phyloP scores from a whole-genome alignment of 495 filamentous ascomycete genomes.

The Penicillium flavigenum region DNA sequence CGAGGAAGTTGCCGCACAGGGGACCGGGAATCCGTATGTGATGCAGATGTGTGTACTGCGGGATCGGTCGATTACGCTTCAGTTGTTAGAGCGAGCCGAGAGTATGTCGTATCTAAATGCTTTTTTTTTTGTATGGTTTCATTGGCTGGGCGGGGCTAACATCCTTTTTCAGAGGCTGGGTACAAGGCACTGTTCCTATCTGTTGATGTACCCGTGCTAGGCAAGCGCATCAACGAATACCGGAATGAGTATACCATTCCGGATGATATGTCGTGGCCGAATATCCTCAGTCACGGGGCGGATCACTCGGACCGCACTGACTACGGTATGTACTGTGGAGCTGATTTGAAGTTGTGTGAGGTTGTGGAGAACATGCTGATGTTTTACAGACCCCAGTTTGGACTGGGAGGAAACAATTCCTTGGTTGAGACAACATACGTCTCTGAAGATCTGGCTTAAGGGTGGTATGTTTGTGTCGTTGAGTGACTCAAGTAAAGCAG shows the following conservation, averaged over 20 bases:
- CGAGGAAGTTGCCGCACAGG: slow-evolving; percentile 50
- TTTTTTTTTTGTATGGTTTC: no score
- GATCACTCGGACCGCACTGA: slow-evolving; percentile 32
- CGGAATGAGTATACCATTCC: slow-evolving; percentile 47
- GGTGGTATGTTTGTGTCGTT: slow-evolving; percentile 47
- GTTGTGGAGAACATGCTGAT: neutral
- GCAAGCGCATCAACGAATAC: slow-evolving; percentile 52
- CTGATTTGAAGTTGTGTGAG: neutral
- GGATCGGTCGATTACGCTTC: slow-evolving; percentile 79
- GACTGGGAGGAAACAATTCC: slow-evolving; percentile 80
- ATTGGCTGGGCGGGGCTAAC: neutral
- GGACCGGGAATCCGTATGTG: slow-evolving; percentile 44
- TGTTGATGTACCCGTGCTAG: slow-evolving; percentile 86
- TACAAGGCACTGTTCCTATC: slow-evolving; percentile 94
- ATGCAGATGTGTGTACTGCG: slow-evolving; percentile 93
- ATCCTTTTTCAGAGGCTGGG: slow-evolving; percentile 59
- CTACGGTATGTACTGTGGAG: slow-evolving; percentile 27
- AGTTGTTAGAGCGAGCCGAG: slow-evolving; percentile 85
- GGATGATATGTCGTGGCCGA: slow-evolving; percentile 34
- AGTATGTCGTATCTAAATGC: slow-evolving; percentile 29
- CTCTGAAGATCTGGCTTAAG: slow-evolving; percentile 91
- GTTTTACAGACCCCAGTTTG: slow-evolving; percentile 76
- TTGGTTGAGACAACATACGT: slow-evolving; percentile 82
- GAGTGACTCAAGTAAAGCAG: neutral
- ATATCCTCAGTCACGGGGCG: slow-evolving; percentile 32